Conservation (phyloP, 176 grass and related monocot species). For the Paspalum notatum region DNA sequence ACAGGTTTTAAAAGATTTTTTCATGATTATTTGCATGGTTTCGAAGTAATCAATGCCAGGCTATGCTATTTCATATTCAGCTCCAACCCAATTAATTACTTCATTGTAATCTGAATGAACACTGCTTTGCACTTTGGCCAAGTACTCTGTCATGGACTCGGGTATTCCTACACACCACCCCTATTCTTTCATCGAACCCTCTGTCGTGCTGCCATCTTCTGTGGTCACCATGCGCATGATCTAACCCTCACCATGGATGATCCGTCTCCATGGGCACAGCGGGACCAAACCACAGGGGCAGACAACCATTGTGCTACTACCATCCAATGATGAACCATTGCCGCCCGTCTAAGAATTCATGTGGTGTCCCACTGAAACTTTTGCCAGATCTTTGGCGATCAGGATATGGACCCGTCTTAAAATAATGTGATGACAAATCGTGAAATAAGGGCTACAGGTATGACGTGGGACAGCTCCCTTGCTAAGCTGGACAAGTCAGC, state of each 20-base stretch:
- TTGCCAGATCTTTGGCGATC: slow-evolving; percentile 44
- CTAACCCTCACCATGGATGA: background rate
- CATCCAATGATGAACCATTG: slow-evolving; percentile 33
- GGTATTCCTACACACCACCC: background rate
- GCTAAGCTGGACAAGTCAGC: background rate
- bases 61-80: no score
- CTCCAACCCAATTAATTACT: no score
- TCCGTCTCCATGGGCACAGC: background rate
- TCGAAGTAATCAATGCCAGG: no score
- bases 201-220: slow-evolving; percentile 28
- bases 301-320: background rate
- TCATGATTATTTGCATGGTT: no score
- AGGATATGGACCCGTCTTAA: background rate
- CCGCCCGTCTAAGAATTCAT: slow-evolving; percentile 32
- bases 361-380: slow-evolving; percentile 28
- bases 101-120: background rate
- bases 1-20: no score
- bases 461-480: background rate
- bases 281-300: slow-evolving; percentile 3
- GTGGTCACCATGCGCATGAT: slow-evolving; percentile 23
- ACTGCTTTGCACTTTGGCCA: slow-evolving; percentile 1
- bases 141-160: background rate
- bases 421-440: background rate
- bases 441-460: background rate
- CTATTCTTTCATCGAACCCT: background rate